Evolutionary conservation across 2,329 filamentous ascomycete genomes (phyloP), one percentile per base, ranked within the genome.

Genomic region (Scolecobasidium constrictum): DNA sequence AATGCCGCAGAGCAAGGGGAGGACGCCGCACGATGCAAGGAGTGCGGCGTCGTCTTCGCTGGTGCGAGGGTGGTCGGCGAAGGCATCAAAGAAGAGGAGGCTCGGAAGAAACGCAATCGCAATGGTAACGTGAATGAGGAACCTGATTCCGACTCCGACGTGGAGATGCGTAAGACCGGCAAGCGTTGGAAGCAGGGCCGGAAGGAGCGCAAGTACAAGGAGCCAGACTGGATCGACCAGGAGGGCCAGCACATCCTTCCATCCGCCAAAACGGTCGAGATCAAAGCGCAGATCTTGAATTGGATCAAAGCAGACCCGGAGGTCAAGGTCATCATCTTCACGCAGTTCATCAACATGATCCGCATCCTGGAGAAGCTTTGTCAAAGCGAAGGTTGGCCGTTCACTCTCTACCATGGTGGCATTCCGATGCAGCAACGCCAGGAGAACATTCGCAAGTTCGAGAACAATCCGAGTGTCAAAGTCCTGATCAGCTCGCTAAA

Each of bases 311-410:
- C 71, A 11, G 65, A 69, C 3, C 60, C 62, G 0, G 40, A 60
- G 0, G 65, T 66, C 33, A 81, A 81, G 55, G 67, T 78, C 36
- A 73, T 73, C 45, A 57, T 81, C 36, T 81, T 78, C 48, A 74
- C 70, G 0, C 74, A 81, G 49, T 81, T 76, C 46, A 55, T 72
- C 2, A 58, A 65, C 3, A 69, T 78, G 50, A 63, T 75, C 4
- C 52, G 61, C 0, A 70, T 80, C 15, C 50, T 81, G 2, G 54
- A 49, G 0, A 62, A 59, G 1, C 61, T 80, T 31, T 79, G 72
- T 51, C 21, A 59, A 1, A 52, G 58, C 2, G 69, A 78, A 47
- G 49, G 53, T 0, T 79, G 73, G 75, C 49, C 45, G 0, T 62
- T 58, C 46, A 53, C 65, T n/a, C 57, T 60, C 55, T 72, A 72